phyloP scores from a whole-genome alignment of 108 stramenopile genomes.

The Aurantiochytrium sp. region DNA sequence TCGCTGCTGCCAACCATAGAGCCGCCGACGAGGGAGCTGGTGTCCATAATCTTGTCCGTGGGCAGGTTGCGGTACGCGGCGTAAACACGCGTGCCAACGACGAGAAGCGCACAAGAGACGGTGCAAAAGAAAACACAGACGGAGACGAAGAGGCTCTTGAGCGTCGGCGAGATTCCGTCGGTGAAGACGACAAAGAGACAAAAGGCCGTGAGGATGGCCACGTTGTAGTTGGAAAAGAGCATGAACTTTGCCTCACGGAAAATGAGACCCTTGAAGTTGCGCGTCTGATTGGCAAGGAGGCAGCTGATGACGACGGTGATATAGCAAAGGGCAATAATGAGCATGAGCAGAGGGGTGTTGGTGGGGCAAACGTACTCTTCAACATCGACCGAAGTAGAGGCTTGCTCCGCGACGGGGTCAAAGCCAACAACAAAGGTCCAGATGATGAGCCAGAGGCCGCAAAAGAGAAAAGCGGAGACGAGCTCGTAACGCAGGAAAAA shows the following conservation, averaged over 20 bases:
- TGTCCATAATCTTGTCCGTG: background rate
- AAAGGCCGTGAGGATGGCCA: background rate
- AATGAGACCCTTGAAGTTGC: background rate
- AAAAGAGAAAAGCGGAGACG: background rate
- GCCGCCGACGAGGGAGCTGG: background rate
- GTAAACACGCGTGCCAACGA: background rate
- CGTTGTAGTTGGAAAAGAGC: constrained; percentile 10
- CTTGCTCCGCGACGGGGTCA: background rate
- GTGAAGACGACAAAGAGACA: background rate
- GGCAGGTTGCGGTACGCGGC: background rate
- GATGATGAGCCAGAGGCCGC: background rate
- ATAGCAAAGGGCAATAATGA: background rate
- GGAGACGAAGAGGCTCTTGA: background rate
- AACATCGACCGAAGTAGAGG: background rate
- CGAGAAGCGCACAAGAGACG: background rate
- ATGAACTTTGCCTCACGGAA: constrained; percentile 14
- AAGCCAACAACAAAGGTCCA: background rate
- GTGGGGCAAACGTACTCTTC: background rate
- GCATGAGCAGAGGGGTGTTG: background rate
- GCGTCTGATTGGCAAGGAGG: background rate
- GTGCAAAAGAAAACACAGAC: background rate
- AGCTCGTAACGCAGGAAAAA: background rate
- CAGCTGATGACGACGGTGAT: background rate
- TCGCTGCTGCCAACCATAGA: too few species aligned
- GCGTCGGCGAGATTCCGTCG: background rate